Evolutionary conservation across 345 rosid species (phyloP), one percentile per base, ranked within the genome.

Genomic region (Eucalyptus erythrocorys): DNA sequence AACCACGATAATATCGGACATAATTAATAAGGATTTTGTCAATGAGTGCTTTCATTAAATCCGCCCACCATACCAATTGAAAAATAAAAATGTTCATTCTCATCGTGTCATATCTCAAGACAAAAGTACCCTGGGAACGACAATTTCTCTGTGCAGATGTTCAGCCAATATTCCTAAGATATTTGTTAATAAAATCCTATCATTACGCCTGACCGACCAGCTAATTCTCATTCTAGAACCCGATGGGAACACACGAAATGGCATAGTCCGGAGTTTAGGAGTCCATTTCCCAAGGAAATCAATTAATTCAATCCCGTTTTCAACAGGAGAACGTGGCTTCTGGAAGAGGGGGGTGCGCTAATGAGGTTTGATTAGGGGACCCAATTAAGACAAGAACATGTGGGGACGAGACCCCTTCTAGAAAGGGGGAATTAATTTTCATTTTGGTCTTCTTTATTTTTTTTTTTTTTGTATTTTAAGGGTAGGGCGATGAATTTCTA

Each of bases 91-190:
- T 6, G 19, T 13, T n/a, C 4, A 64, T 64, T 64, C 4, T 13
- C 66, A 0, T 27, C 1, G 16, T 12, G 21, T 64, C 6, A 4
- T 30, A 13, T 6, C 8, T 17, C 26, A 1, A 22, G 27, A 21
- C 6, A 50, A 50, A 50, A 50, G 22, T 6, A 50, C 22, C 2
- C 7, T 50, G 21, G 51, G 17, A 50, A 50, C 55, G 7, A 50
- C 55, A 2, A 50, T 50, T 17, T 50, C 53, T 50, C 55, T 61
- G 16, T 27, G 68, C 7, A 59, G 8, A 59, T 64, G 40, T 64
- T n/a, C 40, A 4, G 40, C 19, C 19, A 64, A 14, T 64, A n/a
- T n/a, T 64, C 76, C 1, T 7, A 64, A 64, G 3, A 16, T n/a
- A 14, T 5, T 14, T 5, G 21, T n/a, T n/a, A 3, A 64, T 14